Percentiles rank a stretch among this genome's conserved stretches.
phyloP scores from a whole-genome alignment of 805 yeast genomes.

The Yarrowia sp. region DNA sequence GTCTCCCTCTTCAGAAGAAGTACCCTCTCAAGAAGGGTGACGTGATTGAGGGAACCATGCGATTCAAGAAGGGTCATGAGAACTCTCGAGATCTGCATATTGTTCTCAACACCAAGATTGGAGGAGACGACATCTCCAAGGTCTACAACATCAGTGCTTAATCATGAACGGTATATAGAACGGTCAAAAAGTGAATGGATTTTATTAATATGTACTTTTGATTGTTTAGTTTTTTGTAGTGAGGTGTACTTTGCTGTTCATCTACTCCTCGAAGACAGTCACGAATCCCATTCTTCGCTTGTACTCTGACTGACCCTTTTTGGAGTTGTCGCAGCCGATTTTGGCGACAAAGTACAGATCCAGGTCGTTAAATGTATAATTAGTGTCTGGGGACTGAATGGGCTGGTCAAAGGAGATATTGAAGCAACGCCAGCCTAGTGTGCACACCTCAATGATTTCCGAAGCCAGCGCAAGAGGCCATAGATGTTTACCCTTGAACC shows the following conservation, averaged over 20 bases:
- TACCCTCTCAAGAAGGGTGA: constrained; percentile 79
- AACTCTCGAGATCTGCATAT: constrained; percentile 94
- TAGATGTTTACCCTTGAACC: constrained; percentile 21
- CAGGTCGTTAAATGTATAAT: constrained; percentile 14
- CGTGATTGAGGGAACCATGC: constrained; percentile 69
- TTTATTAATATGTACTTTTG: not conserved
- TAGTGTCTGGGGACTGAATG: not conserved
- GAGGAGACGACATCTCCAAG: constrained; percentile 20
- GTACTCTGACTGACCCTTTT: not conserved
- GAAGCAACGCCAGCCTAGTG: constrained; percentile 30
- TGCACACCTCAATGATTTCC: constrained; percentile 17
- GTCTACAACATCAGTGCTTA: constrained; percentile 30
- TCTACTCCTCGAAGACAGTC: not conserved
- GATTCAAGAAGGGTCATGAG: constrained; percentile 72
- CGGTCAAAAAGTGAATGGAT: not conserved
- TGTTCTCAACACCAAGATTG: constrained; percentile 63
- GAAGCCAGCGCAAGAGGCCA: constrained; percentile 20
- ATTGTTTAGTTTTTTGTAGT: not conserved
- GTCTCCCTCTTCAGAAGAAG: constrained; percentile 78
- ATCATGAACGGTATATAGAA: not conserved
- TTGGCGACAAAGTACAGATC: constrained; percentile 11
- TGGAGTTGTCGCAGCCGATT: constrained; percentile 21
- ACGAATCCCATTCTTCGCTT: constrained; percentile 24
- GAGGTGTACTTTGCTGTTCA: not conserved
- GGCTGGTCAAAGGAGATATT: constrained; percentile 26